These are phyloP conservation scores for Colletotrichum godetiae DNA, from an alignment of 2,329 filamentous ascomycete genomes.

Conservation along the genomic window DNA sequence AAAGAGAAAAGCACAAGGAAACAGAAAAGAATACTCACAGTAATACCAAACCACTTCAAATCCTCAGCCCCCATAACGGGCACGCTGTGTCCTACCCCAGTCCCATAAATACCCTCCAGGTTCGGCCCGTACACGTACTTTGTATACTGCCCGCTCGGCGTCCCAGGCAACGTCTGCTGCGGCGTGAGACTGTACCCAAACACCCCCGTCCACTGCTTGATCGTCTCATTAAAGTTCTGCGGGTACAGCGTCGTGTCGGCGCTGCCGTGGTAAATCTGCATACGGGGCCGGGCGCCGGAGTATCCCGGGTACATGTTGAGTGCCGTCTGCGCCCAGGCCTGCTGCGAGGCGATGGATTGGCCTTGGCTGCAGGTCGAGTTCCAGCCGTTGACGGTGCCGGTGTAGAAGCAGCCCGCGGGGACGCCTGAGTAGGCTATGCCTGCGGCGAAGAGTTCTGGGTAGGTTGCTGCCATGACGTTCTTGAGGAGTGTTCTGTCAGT, in stretches of 20 bases:
- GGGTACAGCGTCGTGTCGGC: conserved; percentile 61
- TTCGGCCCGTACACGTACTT: conserved; percentile 46
- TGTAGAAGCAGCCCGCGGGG: conserved; percentile 56
- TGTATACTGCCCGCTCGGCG: conserved; percentile 44
- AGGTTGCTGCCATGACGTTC: conserved; percentile 59
- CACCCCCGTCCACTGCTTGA: conserved; percentile 66
- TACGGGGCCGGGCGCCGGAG: conserved; percentile 59
- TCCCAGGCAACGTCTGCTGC: conserved; percentile 41
- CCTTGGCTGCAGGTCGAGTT: conserved; percentile 64
- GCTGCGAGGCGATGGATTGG: conserved; percentile 52
- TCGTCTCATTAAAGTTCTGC: conserved; percentile 67
- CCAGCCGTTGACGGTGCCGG: conserved; percentile 56
- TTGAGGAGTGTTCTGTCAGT: conserved; percentile 11
- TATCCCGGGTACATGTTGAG: conserved; percentile 61
- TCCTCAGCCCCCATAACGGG: conserved; percentile 44
- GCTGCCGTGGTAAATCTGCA: conserved; percentile 70
- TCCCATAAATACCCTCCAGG: conserved; percentile 47
- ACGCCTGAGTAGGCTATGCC: conserved; percentile 57
- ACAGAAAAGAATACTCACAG: neutral
- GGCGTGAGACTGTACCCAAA: conserved; percentile 51
- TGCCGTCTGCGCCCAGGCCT: conserved; percentile 61
- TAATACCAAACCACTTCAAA: conserved; percentile 40
- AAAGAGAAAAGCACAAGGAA: too few species aligned
- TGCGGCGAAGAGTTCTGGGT: conserved; percentile 60
- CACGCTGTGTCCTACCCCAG: conserved; percentile 46